Base-by-base conservation (phyloP, 1,139 yeast genomes). In the Yamadazyma blattariae region DNA sequence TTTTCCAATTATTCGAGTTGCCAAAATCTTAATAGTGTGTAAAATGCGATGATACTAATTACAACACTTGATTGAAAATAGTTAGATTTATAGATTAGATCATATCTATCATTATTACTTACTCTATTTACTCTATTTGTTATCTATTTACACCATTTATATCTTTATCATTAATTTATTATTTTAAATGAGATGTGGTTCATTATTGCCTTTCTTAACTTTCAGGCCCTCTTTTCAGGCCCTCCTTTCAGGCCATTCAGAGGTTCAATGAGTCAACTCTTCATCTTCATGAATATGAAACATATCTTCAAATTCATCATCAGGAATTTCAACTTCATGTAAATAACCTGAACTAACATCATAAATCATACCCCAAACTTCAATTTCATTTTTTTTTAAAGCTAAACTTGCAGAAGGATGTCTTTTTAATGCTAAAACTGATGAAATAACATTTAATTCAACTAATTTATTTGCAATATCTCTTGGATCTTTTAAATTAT, bases 361-460 rank as follows among this genome's bases (percentile, higher is more conserved):
- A 62, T 90, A 92, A 46, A 92, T 77, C 60, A 90, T 63, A 1
- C 97, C 97, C 75, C 89, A 82, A 28, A 92, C 85, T 59, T 87
- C 86, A 33, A 92, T 71, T n/a, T 82, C 79, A n/a, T 85, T 79
- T 41, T 68, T 71, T 41, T 73, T 72, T 45, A 83, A 64, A 8
- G 96, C 96, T 40, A 73, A 71, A 41, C 78, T 73, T 23, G 94
- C 95, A 37, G 84, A 77, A 23, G 87, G 86, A 51, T 83, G 87
- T 49, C 88, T 73, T 45, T 76, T 74, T 41, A 85, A 62, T 2
- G 75, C 77, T 34, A 68, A 62, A 4, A 77, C 79, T 1, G 80
- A 74, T 25, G 77, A 71, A 35, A 79, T 65, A 13, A 90, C 90
- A 54, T 92, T 92, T 46, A 86, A 75, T 60, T 86, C 95, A 16